These are phyloP conservation scores for Cladosporium austrohemisphaericum DNA, from an alignment of 2,329 filamentous ascomycete species.

Conservation along the genomic window DNA sequence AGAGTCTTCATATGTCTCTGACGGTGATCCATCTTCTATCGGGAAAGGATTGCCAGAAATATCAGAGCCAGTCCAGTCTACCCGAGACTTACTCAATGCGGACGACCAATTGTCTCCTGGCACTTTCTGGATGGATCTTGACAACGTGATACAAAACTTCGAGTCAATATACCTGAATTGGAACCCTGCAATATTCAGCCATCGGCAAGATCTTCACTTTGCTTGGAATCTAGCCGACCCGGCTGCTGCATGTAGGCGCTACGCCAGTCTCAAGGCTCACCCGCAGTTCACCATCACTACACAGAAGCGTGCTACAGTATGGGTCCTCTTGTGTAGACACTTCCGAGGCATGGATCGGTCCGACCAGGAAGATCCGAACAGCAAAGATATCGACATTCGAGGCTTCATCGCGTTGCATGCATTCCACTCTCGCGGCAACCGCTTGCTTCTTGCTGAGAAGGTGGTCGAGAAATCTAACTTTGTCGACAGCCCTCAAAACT, in stretches of 20 bases:
- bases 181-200: constrained; percentile 79
- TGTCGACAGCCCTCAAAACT: constrained; percentile 88
- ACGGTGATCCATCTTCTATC: background rate
- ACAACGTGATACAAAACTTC: constrained; percentile 85
- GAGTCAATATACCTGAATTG: constrained; percentile 97
- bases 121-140: constrained; percentile 91
- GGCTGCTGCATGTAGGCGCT: constrained; percentile 42
- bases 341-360: constrained; percentile 48
- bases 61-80: constrained; percentile 27
- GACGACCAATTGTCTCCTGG: constrained; percentile 54
- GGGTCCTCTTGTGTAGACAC: constrained; percentile 83
- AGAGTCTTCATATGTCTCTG: constrained; percentile 18
- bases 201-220: constrained; percentile 87
- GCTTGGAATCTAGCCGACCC: constrained; percentile 62
- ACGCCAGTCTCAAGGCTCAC: constrained; percentile 68
- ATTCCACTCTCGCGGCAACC: constrained; percentile 66
- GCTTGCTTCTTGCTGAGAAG: constrained; percentile 70
- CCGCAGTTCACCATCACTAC: constrained; percentile 58
- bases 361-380: constrained; percentile 33
- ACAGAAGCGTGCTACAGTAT: constrained; percentile 60
- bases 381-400: constrained; percentile 36
- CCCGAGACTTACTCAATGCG: constrained; percentile 35
- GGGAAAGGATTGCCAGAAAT: constrained; percentile 15
- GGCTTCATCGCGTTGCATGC: constrained; percentile 88
- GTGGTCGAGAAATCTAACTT: constrained; percentile 74